These are phyloP conservation scores for Ophiostoma piceae DNA, from an alignment of 2,329 filamentous ascomycete genomes.

Conservation along the genomic window DNA sequence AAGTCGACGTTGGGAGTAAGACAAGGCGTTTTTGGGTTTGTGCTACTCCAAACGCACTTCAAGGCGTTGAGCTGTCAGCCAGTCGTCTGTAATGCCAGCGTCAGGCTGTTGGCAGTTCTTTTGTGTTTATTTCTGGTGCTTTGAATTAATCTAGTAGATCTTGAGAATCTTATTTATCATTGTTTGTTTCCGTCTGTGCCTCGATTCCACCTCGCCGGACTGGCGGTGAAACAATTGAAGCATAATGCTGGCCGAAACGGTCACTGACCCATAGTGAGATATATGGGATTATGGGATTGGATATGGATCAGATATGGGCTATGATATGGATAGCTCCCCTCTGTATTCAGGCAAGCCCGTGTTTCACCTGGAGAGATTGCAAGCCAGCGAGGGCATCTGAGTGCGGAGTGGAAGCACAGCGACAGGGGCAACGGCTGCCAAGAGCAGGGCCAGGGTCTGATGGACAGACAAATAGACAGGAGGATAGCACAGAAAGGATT, in stretches of 20 bases:
- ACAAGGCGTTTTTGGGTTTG: conserved; percentile 9
- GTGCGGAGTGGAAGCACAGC: background rate
- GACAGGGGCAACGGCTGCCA: background rate
- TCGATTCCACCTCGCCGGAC: background rate
- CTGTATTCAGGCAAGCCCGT: background rate
- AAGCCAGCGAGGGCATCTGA: background rate
- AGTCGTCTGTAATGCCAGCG: background rate
- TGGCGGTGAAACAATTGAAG: conserved; percentile 9
- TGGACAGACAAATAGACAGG: background rate
- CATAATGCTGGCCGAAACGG: background rate
- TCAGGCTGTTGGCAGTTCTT: too few species aligned
- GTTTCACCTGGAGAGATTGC: conserved; percentile 12
- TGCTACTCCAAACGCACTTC: background rate
- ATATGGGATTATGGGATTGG: too few species aligned
- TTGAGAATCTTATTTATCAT: background rate
- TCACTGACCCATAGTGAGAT: too few species aligned
- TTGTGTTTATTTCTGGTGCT: background rate
- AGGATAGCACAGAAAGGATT: background rate
- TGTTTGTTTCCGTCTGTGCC: conserved; percentile 3
- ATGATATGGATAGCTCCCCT: background rate
- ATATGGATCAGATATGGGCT: too few species aligned
- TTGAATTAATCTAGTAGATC: background rate
- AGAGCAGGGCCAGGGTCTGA: background rate
- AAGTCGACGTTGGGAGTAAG: background rate
- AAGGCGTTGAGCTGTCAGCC: background rate